Evolutionary conservation across 495 filamentous ascomycete species (phyloP).

Genomic region (Xylaria acuta): DNA sequence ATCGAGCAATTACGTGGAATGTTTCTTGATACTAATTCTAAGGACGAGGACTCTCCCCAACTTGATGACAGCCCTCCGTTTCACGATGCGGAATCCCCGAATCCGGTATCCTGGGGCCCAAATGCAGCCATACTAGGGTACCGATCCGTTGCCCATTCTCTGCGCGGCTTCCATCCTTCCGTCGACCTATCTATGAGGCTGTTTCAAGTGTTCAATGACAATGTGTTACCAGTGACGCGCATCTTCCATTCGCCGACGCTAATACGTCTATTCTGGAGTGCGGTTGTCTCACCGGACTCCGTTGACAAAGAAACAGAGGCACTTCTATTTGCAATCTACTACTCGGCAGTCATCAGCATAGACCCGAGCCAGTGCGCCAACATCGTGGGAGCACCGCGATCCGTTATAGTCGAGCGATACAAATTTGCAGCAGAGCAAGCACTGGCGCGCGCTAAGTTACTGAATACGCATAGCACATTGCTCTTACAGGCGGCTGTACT

Average conservation of each 20-base stretch:
- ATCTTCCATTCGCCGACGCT: constrained; percentile 57
- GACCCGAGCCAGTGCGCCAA: constrained; percentile 43
- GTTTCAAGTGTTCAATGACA: constrained; percentile 61
- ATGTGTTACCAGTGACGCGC: constrained; percentile 57
- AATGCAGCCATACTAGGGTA: constrained; percentile 28
- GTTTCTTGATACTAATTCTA: constrained; percentile 14
- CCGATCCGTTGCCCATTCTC: constrained; percentile 25
- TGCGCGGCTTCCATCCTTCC: constrained; percentile 54
- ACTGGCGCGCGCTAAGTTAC: constrained; percentile 50
- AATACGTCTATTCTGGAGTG: constrained; percentile 53
- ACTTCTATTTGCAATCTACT: constrained; percentile 60
- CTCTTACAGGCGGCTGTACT: constrained; percentile 56
- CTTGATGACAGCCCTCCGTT: constrained; percentile 19
- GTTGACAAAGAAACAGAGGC: constrained; percentile 49
- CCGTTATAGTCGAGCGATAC: constrained; percentile 45
- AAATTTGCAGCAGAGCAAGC: constrained; percentile 52
- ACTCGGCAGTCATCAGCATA: constrained; percentile 50
- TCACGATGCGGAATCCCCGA: constrained; percentile 14
- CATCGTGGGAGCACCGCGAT: constrained; percentile 48
- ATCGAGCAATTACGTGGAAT: constrained; percentile 27
- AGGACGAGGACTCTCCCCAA: constrained; percentile 9
- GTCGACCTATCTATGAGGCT: constrained; percentile 49
- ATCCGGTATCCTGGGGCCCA: neutral
- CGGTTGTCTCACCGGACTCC: constrained; percentile 41
- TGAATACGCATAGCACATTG: constrained; percentile 51